A percentile compares a stretch with the other conserved stretches of the same genome.
Conservation (phyloP, 2,329 filamentous ascomycete genomes). For the Neofusicoccum sp. region DNA sequence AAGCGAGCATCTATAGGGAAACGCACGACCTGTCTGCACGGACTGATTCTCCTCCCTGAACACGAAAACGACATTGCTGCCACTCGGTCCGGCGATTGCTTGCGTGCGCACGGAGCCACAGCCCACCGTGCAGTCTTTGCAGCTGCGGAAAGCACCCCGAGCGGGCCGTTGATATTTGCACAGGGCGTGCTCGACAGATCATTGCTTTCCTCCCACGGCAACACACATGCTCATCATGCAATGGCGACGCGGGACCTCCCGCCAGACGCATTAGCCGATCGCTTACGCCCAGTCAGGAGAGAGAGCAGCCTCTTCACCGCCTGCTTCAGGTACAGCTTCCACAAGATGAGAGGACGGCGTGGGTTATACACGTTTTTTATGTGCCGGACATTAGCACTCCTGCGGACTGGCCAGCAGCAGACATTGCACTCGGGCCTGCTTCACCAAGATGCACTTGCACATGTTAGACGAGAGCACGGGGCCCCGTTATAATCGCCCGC, state of each 20-base stretch:
- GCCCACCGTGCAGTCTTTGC: neutral
- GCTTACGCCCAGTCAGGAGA: neutral
- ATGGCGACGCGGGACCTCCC: neutral
- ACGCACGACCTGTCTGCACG: slow-evolving; percentile 1
- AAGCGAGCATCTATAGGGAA: slow-evolving; percentile 1
- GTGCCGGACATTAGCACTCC: slow-evolving; percentile 7
- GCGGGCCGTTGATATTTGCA: neutral
- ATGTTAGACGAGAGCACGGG: slow-evolving; percentile 9
- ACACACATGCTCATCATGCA: neutral
- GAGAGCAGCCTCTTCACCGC: slow-evolving; percentile 1
- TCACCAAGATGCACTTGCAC: neutral
- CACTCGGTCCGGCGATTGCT: neutral
- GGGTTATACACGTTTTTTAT: neutral
- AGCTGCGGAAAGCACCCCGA: neutral
- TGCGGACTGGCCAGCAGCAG: slow-evolving; percentile 4
- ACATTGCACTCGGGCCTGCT: neutral
- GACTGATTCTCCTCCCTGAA: neutral
- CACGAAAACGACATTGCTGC: slow-evolving; percentile 1
- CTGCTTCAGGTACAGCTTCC: slow-evolving; percentile 13
- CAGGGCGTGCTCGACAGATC: neutral
- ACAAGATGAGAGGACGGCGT: slow-evolving; percentile 9
- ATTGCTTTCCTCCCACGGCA: neutral
- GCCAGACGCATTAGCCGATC: slow-evolving; percentile 4
- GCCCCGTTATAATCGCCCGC: neutral
- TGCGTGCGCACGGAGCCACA: neutral